These are phyloP conservation scores for Ceratobasidium sp. DNA, from an alignment of 1,284 basidiomycete species.

Conservation along the genomic window DNA sequence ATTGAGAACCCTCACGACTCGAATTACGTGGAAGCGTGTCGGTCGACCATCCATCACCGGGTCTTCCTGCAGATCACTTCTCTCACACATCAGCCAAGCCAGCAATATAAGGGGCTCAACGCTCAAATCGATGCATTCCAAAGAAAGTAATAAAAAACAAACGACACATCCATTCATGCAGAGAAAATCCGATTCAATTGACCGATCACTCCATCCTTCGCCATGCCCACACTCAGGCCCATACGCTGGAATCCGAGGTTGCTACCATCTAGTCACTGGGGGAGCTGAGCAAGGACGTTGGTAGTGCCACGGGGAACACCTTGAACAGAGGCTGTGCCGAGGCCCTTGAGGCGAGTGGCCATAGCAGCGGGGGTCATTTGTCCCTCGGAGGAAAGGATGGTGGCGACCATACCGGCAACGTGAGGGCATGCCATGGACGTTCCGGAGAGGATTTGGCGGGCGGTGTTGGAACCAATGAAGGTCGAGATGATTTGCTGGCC, in stretches of 20 bases:
- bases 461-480: conserved; percentile 36
- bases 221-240: neutral
- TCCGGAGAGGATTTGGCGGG: conserved; percentile 37
- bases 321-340: conserved; percentile 27
- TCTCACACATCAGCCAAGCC: neutral
- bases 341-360: conserved; percentile 28
- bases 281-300: conserved; percentile 40
- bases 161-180: neutral
- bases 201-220: neutral
- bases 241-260: neutral
- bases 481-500: conserved; percentile 47
- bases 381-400: conserved; percentile 31
- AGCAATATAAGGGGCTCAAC: neutral
- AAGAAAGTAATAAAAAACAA: neutral
- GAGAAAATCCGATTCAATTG: neutral
- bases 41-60: too few species aligned
- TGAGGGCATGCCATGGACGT: conserved; percentile 42
- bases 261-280: conserved; percentile 32
- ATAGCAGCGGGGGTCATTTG: conserved; percentile 39
- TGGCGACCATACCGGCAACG: conserved; percentile 41
- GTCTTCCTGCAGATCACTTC: too few species aligned
- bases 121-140: conserved; percentile 24
- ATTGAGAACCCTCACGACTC: too few species aligned
- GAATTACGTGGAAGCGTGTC: too few species aligned
- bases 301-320: conserved; percentile 37